Evolutionary conservation across 1,284 basidiomycete genomes (phyloP), one percentile per base, ranked within the genome.

Genomic region (Ganoderma lingzhi): DNA sequence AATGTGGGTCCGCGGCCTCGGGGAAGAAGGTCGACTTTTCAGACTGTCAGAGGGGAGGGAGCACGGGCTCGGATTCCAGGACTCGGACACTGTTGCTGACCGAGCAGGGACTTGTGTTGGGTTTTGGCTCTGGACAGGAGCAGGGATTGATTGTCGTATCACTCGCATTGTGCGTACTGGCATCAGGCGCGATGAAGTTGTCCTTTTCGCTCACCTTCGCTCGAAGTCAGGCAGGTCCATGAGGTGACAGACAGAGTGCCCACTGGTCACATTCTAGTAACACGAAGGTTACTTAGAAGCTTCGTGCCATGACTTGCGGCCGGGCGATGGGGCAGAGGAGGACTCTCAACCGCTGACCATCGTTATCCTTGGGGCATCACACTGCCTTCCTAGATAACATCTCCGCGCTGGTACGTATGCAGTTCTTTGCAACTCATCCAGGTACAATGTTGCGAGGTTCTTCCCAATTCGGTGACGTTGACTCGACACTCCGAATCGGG

Each of bases 1-100:
- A 42, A 63, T 45, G 69, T 48, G 62, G 48, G 65, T 56, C 59
- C n/a, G n/a, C 71, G 32, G 65, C 65, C 61, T 63, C 75, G 72
- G 64, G 68, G 53, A 85, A 81, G 78, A 87, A 87, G 35, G 35
- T 3, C 70, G 85, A 87, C 77, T 86, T 74, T 80, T 48, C 35
- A 6, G 35, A 35, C 35, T 6, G 35, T 35, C 35, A 6, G 35
- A 35, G 6, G 35, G 35, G 3, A 35, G 35, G 35, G 6, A 35
- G 35, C 35, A 6, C 35, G 35, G 3, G 35, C 35, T 3, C 6
- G 35, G 35, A 35, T 35, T 35, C 35, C 35, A 6, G 35, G n/a
- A n/a, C n/a, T n/a, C n/a, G 35, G 35, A 35, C 35, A 6, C 35
- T 35, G 35, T 35, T 3, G 35, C 35, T 35, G 35, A 35, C 35